phyloP scores from a whole-genome alignment of 805 yeast species.

The Hanseniaspora clermontiae region DNA sequence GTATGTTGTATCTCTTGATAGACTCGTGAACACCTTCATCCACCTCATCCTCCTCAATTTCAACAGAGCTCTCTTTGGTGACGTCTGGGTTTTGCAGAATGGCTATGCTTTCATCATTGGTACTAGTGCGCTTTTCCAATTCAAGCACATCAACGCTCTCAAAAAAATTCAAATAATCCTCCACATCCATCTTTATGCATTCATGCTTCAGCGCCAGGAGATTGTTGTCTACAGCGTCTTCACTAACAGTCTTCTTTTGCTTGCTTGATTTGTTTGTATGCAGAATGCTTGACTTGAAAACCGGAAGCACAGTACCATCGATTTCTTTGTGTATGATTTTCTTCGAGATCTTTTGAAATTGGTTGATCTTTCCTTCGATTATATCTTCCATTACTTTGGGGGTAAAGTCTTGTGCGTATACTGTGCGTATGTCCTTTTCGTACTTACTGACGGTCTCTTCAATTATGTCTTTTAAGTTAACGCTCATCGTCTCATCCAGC shows the following conservation, averaged over 20 bases:
- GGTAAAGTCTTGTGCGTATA: not conserved
- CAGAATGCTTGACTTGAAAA: constrained; percentile 2
- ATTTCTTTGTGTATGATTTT: constrained; percentile 1
- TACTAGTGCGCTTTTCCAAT: not conserved
- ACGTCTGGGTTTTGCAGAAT: not conserved
- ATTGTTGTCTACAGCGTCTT: not conserved
- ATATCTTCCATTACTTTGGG: not conserved
- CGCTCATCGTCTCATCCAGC: not conserved
- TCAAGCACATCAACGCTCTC: not conserved
- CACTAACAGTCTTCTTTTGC: not conserved
- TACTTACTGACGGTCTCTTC: not conserved
- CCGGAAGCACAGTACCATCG: constrained; percentile 6
- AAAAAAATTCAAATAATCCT: not conserved
- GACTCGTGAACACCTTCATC: not conserved
- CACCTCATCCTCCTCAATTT: not conserved
- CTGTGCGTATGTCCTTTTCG: not conserved
- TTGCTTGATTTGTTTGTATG: not conserved
- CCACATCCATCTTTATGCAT: constrained; percentile 4
- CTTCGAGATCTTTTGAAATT: not conserved
- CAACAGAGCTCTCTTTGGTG: not conserved
- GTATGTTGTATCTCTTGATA: not conserved
- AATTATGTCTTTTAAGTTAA: not conserved
- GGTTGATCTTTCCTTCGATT: not conserved
- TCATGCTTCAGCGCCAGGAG: not conserved
- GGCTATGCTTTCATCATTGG: not conserved